Evolutionary conservation across 2,329 filamentous ascomycete genomes (phyloP), one percentile per base, ranked within the genome.

Genomic region (Diaporthe batatas): DNA sequence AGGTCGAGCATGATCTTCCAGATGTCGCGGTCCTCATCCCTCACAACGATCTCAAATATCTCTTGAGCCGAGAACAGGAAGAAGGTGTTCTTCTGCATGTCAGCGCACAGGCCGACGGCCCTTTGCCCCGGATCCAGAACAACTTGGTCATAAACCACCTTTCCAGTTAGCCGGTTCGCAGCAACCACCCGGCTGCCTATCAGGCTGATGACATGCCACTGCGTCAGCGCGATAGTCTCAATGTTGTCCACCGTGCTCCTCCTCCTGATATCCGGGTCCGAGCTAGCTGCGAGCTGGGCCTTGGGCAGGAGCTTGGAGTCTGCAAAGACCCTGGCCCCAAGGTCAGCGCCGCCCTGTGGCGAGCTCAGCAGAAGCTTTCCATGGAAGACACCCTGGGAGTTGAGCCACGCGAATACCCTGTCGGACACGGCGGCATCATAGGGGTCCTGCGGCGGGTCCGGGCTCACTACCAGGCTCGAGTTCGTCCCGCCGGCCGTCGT

Each of bases 1-100:
- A 92, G 89, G 78, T 93, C 90, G 73, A 98, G 88, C 90, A 98
- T 93, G 68, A 98, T 94, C 80, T 94, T 94, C 96, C 96, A 99
- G 21, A 98, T 91, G 80, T 98, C 94, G 76, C 96, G 87, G 77
- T 95, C 94, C 81, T 99, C 96, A 71, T 98, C 94, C 57, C 91
- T 92, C 16, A 96, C 92, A 16, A 96, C 93, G 73, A 99, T 92
- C 83, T 99, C 96, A 77, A 95, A 98, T 67, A 99, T 98, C 78
- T 97, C 95, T 72, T 94, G 89, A 0, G 90, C 89, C 0, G 96
- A 98, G 79, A 98, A 97, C 2, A 99, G 88, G 96, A 97, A 99
- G 80, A 96, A 98, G 0, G 96, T 99, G 79, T 96, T 97, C 85
- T 98, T 98, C 81, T 96, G 96, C 74, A 93, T 89, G 81, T 99